Conservation (phyloP, 2,329 filamentous ascomycete species). For the Ustulina deusta region DNA sequence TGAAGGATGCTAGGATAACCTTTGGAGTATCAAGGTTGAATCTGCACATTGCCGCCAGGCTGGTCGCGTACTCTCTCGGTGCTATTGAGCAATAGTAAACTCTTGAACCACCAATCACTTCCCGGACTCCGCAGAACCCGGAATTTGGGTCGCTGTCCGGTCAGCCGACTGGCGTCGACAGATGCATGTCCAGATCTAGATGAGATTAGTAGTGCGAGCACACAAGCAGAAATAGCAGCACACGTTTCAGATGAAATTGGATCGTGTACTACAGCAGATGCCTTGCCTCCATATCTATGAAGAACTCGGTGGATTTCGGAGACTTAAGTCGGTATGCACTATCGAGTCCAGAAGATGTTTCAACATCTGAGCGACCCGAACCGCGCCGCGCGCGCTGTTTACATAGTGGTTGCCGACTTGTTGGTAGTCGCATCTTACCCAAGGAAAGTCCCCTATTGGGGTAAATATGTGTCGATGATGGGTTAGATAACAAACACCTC, state of each 20-base stretch:
- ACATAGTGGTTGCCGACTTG: not conserved
- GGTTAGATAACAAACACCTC: not conserved
- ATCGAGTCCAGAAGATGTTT: conserved; percentile 14
- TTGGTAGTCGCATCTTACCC: conserved; percentile 1
- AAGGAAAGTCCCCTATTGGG: not conserved
- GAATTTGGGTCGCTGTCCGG: conserved; percentile 3
- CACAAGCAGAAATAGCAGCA: not conserved
- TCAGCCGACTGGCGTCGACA: conserved; percentile 7
- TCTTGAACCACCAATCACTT: not conserved
- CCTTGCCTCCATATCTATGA: conserved; percentile 7
- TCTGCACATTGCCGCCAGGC: conserved; percentile 29
- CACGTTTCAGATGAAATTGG: conserved; percentile 7
- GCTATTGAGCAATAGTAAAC: conserved; percentile 10
- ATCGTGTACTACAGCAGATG: not conserved
- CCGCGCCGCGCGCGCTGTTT: conserved; percentile 7
- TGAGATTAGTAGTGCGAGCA: conserved; percentile 16
- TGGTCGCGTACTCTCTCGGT: conserved; percentile 30
- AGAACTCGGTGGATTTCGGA: not conserved
- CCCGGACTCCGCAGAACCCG: conserved; percentile 7
- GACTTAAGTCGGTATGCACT: not conserved
- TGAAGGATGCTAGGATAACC: conserved; percentile 24
- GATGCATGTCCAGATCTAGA: conserved; percentile 17
- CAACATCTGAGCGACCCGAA: not conserved
- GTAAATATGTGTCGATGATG: conserved; percentile 3
- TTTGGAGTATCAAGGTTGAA: conserved; percentile 19